Evolutionary conservation across 345 rosid genomes (phyloP).

Genomic region (Acer negundo): DNA sequence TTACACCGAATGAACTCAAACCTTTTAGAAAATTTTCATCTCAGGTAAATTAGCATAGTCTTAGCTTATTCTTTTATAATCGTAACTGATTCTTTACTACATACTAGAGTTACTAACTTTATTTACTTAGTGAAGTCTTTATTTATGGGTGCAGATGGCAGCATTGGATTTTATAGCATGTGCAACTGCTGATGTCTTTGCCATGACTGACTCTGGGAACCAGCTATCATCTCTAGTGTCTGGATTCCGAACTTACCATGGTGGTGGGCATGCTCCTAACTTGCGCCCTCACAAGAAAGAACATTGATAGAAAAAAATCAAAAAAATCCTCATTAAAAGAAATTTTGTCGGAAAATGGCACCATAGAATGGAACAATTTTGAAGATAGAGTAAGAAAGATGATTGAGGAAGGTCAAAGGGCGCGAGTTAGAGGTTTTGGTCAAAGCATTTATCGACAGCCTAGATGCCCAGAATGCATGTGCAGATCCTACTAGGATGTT

Average conservation of each 20-base stretch:
- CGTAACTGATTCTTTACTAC: no score
- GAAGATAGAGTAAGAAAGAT: conserved; percentile 68
- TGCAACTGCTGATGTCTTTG: conserved; percentile 86
- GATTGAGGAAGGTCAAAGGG: conserved; percentile 72
- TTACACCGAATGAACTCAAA: no score
- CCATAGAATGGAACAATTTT: conserved; percentile 60
- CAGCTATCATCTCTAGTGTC: conserved; percentile 89
- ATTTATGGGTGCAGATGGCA: conserved; percentile 58
- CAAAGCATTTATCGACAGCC: conserved; percentile 92
- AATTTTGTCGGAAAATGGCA: conserved; percentile 59
- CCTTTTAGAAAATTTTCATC: no score
- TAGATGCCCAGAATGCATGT: conserved; percentile 82
- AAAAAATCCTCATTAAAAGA: no score
- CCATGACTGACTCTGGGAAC: conserved; percentile 97
- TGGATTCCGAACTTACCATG: conserved; percentile 82
- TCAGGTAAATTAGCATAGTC: no score
- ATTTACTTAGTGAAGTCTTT: no score
- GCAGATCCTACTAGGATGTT: conserved; percentile 32
- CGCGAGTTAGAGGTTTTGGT: conserved; percentile 55
- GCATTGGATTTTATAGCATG: conserved; percentile 89
- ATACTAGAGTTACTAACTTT: no score
- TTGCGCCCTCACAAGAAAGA: conserved; percentile 90
- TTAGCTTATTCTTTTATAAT: no score
- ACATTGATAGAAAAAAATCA: no score
- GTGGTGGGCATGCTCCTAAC: conserved; percentile 63